phyloP scores from a whole-genome alignment of 2,329 filamentous ascomycete genomes.

The Clonostachys chloroleuca region DNA sequence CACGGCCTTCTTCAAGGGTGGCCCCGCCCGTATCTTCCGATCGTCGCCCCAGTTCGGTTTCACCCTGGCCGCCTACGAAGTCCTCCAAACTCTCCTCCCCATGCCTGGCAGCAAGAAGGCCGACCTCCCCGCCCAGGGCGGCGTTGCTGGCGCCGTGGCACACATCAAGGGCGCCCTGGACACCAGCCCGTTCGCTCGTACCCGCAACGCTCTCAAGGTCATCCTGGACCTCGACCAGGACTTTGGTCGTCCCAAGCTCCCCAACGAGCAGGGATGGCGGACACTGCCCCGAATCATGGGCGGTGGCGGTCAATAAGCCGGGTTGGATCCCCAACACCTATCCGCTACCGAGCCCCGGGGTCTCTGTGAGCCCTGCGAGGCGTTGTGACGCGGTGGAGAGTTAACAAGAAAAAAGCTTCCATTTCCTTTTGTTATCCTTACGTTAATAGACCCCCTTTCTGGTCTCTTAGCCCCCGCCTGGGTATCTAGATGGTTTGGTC shows the following conservation, averaged over 20 bases:
- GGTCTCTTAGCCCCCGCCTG: too few relatives aligned
- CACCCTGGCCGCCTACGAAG: constrained; percentile 91
- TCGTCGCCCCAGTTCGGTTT: constrained; percentile 98
- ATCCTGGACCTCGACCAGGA: constrained; percentile 92
- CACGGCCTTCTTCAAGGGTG: constrained; percentile 97
- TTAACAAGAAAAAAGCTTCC: too few relatives aligned
- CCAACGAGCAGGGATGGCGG: constrained; percentile 48
- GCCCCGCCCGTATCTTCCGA: constrained; percentile 88
- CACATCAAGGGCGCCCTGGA: constrained; percentile 25
- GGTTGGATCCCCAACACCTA: too few relatives aligned
- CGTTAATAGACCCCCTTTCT: too few relatives aligned
- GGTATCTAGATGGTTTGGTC: too few relatives aligned
- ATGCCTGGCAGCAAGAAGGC: constrained; percentile 49
- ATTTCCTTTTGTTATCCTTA: too few relatives aligned
- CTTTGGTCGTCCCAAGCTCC: constrained; percentile 72
- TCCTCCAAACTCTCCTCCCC: constrained; percentile 77
- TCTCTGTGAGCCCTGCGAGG: too few relatives aligned
- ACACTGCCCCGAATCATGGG: constrained; percentile 45
- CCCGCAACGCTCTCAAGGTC: constrained; percentile 90
- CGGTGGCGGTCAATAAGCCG: constrained; percentile 16
- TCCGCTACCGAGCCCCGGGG: too few relatives aligned
- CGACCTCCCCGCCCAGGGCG: constrained; percentile 43
- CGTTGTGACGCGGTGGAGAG: too few relatives aligned
- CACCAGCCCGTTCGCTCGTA: constrained; percentile 51
- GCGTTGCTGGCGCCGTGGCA: constrained; percentile 57